These are phyloP conservation scores for Dillenia turbinata DNA, from an alignment of 164 flowering plant species.

Conservation along the genomic window DNA sequence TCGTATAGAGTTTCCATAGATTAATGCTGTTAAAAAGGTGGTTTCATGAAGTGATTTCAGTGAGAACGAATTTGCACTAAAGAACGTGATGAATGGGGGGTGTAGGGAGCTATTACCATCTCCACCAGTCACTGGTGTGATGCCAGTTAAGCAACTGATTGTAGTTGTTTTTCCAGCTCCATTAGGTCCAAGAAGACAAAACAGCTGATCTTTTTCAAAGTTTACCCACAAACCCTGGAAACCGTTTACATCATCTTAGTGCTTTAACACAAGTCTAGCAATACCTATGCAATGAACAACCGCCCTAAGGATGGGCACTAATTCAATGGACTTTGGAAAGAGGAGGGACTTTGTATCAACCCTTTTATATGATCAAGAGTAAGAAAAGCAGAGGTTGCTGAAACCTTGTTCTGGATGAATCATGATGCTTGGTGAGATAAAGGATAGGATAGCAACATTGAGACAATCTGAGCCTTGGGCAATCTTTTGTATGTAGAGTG, in stretches of 20 bases:
- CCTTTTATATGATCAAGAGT: too few species aligned
- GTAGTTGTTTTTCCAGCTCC: slow-evolving; percentile 98
- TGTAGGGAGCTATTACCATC: slow-evolving; percentile 55
- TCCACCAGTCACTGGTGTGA: slow-evolving; percentile 87
- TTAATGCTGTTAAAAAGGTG: slow-evolving; percentile 49
- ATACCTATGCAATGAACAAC: too few species aligned
- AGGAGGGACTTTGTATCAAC: too few species aligned
- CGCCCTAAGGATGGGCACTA: too few species aligned
- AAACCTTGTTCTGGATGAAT: too few species aligned
- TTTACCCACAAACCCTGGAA: slow-evolving; percentile 89
- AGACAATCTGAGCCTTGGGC: too few species aligned
- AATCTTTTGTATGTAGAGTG: too few species aligned
- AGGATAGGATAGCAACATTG: too few species aligned
- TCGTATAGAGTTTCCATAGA: slow-evolving; percentile 82
- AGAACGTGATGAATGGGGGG: neutral
- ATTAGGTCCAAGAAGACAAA: slow-evolving; percentile 99
- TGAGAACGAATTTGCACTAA: neutral
- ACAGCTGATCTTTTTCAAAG: slow-evolving; percentile 78
- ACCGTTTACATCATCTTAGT: neutral
- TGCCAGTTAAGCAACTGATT: slow-evolving; percentile 96
- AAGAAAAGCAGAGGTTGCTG: too few species aligned
- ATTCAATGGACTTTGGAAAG: too few species aligned
- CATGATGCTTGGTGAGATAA: too few species aligned
- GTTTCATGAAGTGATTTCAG: neutral
- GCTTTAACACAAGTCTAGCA: too few species aligned